Percentiles rank a stretch among this genome's conserved stretches.
Conservation (phyloP, 164 flowering plant genomes). For the Euptelea pleiosperma region DNA sequence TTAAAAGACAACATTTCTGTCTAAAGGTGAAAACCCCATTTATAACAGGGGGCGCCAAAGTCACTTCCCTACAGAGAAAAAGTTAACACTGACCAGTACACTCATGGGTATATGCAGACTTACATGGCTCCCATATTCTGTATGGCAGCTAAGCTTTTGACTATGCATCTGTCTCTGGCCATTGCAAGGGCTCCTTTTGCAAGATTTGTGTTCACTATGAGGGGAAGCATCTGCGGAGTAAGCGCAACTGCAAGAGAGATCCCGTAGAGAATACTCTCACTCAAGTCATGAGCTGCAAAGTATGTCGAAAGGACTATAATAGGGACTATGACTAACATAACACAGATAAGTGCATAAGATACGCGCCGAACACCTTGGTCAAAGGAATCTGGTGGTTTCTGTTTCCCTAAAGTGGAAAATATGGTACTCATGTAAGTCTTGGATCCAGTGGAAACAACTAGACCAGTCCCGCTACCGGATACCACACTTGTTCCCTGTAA, state of each 20-base stretch:
- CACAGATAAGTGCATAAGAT: constrained; percentile 50
- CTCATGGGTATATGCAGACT: constrained; percentile 18
- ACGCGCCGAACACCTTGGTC: constrained; percentile 48
- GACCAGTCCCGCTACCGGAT: constrained; percentile 68
- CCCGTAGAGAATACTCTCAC: constrained; percentile 52
- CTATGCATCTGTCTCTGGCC: constrained; percentile 76
- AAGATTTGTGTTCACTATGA: constrained; percentile 67
- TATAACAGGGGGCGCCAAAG: too few relatives aligned
- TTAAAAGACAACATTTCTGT: too few relatives aligned
- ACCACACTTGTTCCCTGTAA: constrained; percentile 79
- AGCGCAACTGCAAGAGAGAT: constrained; percentile 70
- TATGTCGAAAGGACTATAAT: constrained; percentile 39
- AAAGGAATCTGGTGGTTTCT: constrained; percentile 56
- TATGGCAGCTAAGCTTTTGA: constrained; percentile 65
- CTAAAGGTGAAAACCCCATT: too few relatives aligned
- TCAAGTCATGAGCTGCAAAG: constrained; percentile 28
- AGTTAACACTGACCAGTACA: too few relatives aligned
- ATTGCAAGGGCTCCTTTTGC: constrained; percentile 80
- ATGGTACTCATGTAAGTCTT: constrained; percentile 77
- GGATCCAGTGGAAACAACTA: constrained; percentile 77
- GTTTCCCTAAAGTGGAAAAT: constrained; percentile 53
- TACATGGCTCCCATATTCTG: constrained; percentile 86
- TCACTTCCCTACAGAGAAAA: too few relatives aligned
- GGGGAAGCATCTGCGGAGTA: constrained; percentile 86
- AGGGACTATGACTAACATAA: constrained; percentile 53